phyloP scores from a whole-genome alignment of 2,329 filamentous ascomycete species.

The Saccharata proteae region DNA sequence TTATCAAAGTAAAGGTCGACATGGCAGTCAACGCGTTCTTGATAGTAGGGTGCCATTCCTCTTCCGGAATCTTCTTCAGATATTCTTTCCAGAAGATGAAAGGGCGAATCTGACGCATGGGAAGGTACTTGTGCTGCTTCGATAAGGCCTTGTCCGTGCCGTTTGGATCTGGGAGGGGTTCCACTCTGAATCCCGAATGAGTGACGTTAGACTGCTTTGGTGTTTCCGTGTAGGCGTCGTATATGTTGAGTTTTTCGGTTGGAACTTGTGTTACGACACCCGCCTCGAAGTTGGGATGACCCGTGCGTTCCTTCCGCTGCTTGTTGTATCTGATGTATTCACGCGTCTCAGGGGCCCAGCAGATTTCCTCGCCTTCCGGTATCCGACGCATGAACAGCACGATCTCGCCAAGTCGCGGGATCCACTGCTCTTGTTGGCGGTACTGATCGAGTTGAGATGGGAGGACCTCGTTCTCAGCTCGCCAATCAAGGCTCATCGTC shows the following conservation, averaged over 20 bases:
- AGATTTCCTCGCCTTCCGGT: conserved; percentile 16
- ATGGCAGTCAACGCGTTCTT: conserved; percentile 40
- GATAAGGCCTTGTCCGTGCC: conserved; percentile 38
- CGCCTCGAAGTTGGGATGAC: conserved; percentile 41
- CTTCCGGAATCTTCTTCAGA: conserved; percentile 27
- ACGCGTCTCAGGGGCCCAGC: conserved; percentile 14
- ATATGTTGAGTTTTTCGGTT: conserved; percentile 26
- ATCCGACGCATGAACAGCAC: conserved; percentile 39
- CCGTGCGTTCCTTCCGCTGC: conserved; percentile 14
- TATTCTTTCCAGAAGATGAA: conserved; percentile 42
- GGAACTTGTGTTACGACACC: conserved; percentile 44
- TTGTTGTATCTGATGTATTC: conserved; percentile 15
- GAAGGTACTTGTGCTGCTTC: conserved; percentile 43
- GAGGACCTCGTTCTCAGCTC: conserved; percentile 35
- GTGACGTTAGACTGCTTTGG: conserved; percentile 31
- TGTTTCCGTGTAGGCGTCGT: conserved; percentile 34
- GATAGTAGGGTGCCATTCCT: conserved; percentile 41
- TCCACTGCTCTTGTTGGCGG: conserved; percentile 34
- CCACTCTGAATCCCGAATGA: conserved; percentile 44
- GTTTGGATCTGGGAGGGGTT: conserved; percentile 43
- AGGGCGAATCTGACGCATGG: conserved; percentile 41
- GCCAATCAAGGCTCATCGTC: conserved; percentile 44
- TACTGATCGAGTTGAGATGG: conserved; percentile 30
- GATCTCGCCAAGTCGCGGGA: conserved; percentile 44
- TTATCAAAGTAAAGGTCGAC: conserved; percentile 40